Percentiles rank a stretch among this genome's conserved stretches.
Conservation (phyloP, 352 stramenopile species). For the Phytopythium boreale region DNA sequence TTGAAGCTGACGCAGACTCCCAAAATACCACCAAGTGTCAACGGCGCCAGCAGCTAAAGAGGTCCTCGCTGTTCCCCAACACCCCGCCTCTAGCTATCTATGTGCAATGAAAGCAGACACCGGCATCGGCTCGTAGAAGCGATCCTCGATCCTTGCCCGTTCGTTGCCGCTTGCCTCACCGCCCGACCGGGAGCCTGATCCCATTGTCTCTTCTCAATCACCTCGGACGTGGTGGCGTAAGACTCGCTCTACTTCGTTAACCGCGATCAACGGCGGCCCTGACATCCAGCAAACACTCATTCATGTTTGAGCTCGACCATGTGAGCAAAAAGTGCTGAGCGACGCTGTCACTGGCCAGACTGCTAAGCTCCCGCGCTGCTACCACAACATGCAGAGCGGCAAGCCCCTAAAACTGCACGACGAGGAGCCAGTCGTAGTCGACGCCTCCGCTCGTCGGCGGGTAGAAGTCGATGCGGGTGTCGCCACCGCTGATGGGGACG, state of each 20-base stretch:
- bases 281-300: not conserved
- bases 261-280: no score
- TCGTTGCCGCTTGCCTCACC: no score
- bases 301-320: not conserved
- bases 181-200: no score
- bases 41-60: not conserved
- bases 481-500: constrained; percentile 5
- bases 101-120: not conserved
- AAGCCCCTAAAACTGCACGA: not conserved
- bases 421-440: constrained; percentile 21
- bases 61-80: no score
- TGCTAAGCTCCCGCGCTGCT: not conserved
- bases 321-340: no score
- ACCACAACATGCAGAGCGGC: not conserved
- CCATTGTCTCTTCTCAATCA: no score
- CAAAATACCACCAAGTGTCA: not conserved
- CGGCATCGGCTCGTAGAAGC: no score
- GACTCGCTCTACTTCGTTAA: no score
- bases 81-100: not conserved
- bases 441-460: constrained; percentile 14
- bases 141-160: no score
- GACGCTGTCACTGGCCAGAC: not conserved
- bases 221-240: no score
- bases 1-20: not conserved
- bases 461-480: constrained; percentile 19